Base-by-base conservation (phyloP, 208 protist species). In the Crithidia acanthocephali region DNA sequence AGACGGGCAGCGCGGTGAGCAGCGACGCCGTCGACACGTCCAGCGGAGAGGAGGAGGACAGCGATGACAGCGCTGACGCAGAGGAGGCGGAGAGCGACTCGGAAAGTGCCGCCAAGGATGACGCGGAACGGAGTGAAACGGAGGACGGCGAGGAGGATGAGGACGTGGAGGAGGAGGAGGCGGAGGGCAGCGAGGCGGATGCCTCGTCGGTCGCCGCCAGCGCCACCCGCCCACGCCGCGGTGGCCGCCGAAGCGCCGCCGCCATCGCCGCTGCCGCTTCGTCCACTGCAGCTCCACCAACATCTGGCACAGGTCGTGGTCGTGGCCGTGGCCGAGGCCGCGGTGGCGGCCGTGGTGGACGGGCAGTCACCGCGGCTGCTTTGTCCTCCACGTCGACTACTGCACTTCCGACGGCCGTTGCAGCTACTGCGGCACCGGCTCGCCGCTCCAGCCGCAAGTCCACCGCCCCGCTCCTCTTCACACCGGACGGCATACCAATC, bases 401-500 rank as follows among this genome's bases (percentile, higher is more conserved):
- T 25, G 40, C 70, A 7, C 37, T 42, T 42, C 32, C 40, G 10
- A 30, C 45, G 1, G 20, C 68, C 22, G 28, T 35, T 48, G 47
- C 30, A 4, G 57, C 35, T 48, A 6, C 57, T 20, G 15, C 37
- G 22, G 35, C 45, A 11, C 40, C 28, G 35, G 32, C 27, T 16
- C 61, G 56, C n/a, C 67, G 47, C 10, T 40, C 52, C n/a, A 23
- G 59, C 8, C 68, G 44, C 20, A 32, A 25, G 16, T 62, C 61
- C 28, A 60, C 56, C 0, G 45, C 55, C 2, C 72, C 72, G 53
- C 45, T 66, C 22, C 72, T 76, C 27, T 67, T 53, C n/a, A 76
- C 72, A n/a, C 66, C 66, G 0, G 74, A 72, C 22, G 74, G 66
- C 8, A 25, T 70, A 3, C 74, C 78, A 13, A 65, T 90, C 32